These are phyloP conservation scores for Nadsonia fulvescens DNA, from an alignment of 805 yeast species.

Conservation along the genomic window DNA sequence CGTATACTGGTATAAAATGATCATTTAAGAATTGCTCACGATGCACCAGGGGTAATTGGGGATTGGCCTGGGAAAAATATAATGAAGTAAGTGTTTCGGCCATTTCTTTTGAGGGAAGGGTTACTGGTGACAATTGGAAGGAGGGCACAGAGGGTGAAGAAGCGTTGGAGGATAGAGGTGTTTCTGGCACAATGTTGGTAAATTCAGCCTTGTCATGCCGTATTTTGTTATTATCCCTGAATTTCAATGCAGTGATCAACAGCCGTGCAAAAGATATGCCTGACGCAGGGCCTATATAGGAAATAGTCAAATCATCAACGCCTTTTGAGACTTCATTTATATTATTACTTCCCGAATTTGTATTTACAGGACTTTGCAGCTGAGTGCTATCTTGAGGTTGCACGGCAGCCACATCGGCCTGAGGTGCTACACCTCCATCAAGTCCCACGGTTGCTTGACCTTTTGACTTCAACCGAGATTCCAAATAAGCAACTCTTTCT, in stretches of 20 bases:
- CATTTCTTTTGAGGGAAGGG: slow-evolving; percentile 49
- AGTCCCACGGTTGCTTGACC: slow-evolving; percentile 13
- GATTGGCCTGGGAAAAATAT: slow-evolving; percentile 63
- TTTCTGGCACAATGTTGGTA: too few species aligned
- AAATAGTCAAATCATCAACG: neutral
- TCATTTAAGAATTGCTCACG: slow-evolving; percentile 52
- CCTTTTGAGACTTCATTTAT: neutral
- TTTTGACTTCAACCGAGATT: slow-evolving; percentile 26
- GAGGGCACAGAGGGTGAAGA: too few species aligned
- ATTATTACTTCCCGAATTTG: neutral
- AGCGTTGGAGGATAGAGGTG: too few species aligned
- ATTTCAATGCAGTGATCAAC: slow-evolving; percentile 58
- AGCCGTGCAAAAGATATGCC: slow-evolving; percentile 53
- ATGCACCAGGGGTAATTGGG: slow-evolving; percentile 72
- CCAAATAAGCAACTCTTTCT: slow-evolving; percentile 39
- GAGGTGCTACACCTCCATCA: slow-evolving; percentile 2
- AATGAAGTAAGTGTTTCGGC: slow-evolving; percentile 49
- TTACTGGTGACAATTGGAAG: too few species aligned
- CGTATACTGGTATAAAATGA: slow-evolving; percentile 68
- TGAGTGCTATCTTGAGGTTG: neutral
- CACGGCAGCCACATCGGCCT: slow-evolving; percentile 4
- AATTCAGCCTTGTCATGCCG: slow-evolving; percentile 1
- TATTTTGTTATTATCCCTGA: slow-evolving; percentile 12
- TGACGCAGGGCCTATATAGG: neutral
- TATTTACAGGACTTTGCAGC: neutral